Percentiles rank a stretch among this genome's conserved stretches.
Evolutionary conservation across 2,329 filamentous ascomycete species (phyloP).

Genomic region (Arthrinium phaeospermum): DNA sequence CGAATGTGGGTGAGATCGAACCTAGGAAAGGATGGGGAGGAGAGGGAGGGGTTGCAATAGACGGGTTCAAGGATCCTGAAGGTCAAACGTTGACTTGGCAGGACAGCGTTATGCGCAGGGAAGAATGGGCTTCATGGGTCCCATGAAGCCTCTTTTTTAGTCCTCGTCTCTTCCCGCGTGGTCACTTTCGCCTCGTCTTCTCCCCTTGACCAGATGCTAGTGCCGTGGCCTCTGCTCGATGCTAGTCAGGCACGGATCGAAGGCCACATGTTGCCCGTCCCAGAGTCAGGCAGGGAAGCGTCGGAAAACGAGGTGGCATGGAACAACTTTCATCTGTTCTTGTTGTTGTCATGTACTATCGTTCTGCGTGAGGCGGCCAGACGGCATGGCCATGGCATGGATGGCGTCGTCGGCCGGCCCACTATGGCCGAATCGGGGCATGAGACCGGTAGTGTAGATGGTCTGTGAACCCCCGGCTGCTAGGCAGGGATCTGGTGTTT

Average conservation of each 20-base stretch:
- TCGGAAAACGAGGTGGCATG: background rate
- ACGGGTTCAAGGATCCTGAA: constrained; percentile 15
- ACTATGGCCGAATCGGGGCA: constrained; percentile 39
- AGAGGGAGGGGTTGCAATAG: constrained; percentile 14
- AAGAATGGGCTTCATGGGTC: background rate
- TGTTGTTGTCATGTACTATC: constrained; percentile 24
- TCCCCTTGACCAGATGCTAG: constrained; percentile 10
- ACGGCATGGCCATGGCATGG: constrained; percentile 31
- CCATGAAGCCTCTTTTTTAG: constrained; percentile 16
- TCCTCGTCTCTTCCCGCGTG: background rate
- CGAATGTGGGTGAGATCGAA: constrained; percentile 17
- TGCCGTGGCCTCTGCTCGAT: background rate
- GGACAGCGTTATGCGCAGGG: constrained; percentile 15
- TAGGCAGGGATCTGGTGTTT: constrained; percentile 34
- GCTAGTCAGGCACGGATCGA: constrained; percentile 4
- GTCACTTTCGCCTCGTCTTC: background rate
- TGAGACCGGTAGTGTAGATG: constrained; percentile 38
- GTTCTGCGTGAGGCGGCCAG: constrained; percentile 1
- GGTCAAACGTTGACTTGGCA: constrained; percentile 18
- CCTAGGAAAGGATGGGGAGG: constrained; percentile 17
- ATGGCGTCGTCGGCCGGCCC: constrained; percentile 32
- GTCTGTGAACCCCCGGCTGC: constrained; percentile 35
- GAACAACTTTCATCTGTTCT: constrained; percentile 25
- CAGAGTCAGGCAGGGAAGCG: background rate
- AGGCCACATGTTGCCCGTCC: background rate